Evolutionary conservation across 495 filamentous ascomycete species (phyloP), one percentile per base, ranked within the genome.

Genomic region (Parmelia sp.): DNA sequence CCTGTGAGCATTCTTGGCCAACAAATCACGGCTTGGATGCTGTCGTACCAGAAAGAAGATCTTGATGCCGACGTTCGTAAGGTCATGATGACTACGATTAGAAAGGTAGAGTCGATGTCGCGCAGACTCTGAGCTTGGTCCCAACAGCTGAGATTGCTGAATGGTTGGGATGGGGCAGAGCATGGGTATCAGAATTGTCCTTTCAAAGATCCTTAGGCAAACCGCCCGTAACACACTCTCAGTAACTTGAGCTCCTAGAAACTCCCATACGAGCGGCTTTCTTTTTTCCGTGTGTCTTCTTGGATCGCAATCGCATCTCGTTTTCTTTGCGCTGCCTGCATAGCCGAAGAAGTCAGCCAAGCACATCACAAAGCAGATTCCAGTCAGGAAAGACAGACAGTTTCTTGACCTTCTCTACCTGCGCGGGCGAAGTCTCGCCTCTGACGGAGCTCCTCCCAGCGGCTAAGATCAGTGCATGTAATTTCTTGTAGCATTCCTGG

Each of bases 251-350:
- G 64, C 33, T 53, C 36, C 63, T 65, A 35, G 63, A 68, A 71
- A 69, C 71, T 19, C 83, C 78, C 73, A 81, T 83, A 29, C 92
- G 83, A 63, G 77, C 81, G 31, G 80, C 81, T 75, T 97, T 97
- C 78, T 97, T 97, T 57, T 78, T 83, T 68, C 88, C 86, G 58
- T 88, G 88, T 35, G 79, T 68, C 76, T 95, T 96, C 76, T 97
- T 97, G 21, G 71, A 74, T 71, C 79, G 85, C 42, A 96, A 66
- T 59, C 91, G 78, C n/a, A 76, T 72, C 65, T 91, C 84, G 62
- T 88, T 90, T 61, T 87, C 88, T 25, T 82, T 79, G 60, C 86
- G 87, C 75, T 90, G 81, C 65, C 91, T 96, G 63, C 62, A 62
- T 19, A 44, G 19, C 40, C 33, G 51, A 39, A 63, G 27, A n/a